Percentiles rank a stretch among this genome's conserved stretches.
Conservation (phyloP, 306 rosid species). For the Senna siamea region DNA sequence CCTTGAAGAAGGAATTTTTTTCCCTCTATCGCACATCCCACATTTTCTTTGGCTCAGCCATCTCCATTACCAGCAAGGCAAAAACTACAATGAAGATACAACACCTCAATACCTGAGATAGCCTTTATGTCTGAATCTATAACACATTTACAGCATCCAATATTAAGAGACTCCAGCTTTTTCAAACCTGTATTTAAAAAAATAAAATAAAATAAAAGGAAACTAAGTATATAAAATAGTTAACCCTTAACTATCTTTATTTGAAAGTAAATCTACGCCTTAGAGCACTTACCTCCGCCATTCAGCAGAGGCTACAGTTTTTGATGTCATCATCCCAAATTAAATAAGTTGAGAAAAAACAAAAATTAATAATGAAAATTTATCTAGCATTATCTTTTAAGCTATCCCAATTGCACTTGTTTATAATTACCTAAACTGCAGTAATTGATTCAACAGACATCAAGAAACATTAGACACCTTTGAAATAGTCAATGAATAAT, state of each 20-base stretch:
- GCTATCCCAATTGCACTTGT: background rate
- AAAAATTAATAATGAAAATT: background rate
- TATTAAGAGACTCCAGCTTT: slow-evolving; percentile 64
- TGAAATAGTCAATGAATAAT: background rate
- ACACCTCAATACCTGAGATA: slow-evolving; percentile 57
- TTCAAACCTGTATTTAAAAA: slow-evolving; percentile 50
- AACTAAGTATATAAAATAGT: slow-evolving; percentile 21
- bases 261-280: slow-evolving; percentile 16
- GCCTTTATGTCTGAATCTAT: slow-evolving; percentile 62
- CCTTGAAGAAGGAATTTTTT: background rate
- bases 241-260: slow-evolving; percentile 10
- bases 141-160: slow-evolving; percentile 68
- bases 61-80: slow-evolving; percentile 12
- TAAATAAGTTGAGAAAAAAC: background rate
- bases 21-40: background rate
- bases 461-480: slow-evolving; percentile 16
- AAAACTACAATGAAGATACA: background rate
- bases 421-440: background rate
- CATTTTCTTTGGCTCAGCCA: background rate
- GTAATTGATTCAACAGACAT: slow-evolving; percentile 22
- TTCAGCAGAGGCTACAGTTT: slow-evolving; percentile 17
- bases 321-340: slow-evolving; percentile 4
- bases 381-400: slow-evolving; percentile 15
- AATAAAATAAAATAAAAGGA: slow-evolving; percentile 6
- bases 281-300: slow-evolving; percentile 11